Percentiles rank a stretch among this genome's conserved stretches.
Evolutionary conservation across 257 asterid genomes (phyloP).

Genomic region (Primulina tabacum): DNA sequence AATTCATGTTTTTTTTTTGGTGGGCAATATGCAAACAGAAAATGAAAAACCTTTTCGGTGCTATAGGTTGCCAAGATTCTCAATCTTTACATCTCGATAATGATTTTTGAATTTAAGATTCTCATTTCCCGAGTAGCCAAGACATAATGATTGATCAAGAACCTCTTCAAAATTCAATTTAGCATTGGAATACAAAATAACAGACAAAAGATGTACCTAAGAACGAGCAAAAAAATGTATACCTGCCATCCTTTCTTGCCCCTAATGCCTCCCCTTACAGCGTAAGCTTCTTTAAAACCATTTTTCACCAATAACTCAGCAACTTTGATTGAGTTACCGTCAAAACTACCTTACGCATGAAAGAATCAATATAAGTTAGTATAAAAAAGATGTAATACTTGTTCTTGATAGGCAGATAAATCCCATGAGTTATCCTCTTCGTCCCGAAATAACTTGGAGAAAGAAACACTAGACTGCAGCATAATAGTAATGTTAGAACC

Average conservation of each 20-base stretch:
- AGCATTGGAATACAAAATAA: background rate
- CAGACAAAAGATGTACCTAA: background rate
- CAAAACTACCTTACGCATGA: slow-evolving; percentile 92
- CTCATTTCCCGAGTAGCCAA: background rate
- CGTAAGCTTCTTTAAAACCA: slow-evolving; percentile 91
- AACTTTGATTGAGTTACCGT: slow-evolving; percentile 81
- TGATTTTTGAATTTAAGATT: background rate
- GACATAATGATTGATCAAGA: slow-evolving; percentile 5
- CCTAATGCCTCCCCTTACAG: slow-evolving; percentile 82
- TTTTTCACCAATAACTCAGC: slow-evolving; percentile 79
- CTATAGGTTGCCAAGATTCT: slow-evolving; percentile 3
- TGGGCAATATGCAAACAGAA: background rate
- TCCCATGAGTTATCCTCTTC: too few relatives aligned
- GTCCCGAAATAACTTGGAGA: slow-evolving; percentile 8
- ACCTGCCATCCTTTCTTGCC: slow-evolving; percentile 98
- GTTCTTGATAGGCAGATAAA: background rate
- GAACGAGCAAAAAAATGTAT: slow-evolving; percentile 14
- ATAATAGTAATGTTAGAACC: slow-evolving; percentile 6
- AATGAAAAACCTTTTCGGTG: background rate
- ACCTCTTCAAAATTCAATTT: background rate
- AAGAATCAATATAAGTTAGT: slow-evolving; percentile 38
- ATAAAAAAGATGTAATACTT: background rate
- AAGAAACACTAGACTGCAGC: slow-evolving; percentile 13
- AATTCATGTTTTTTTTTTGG: background rate
- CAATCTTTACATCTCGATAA: background rate